Percentiles rank a stretch among this genome's conserved stretches.
Conservation (phyloP, 768 basidiomycete species). For the Podaxis sp. region DNA sequence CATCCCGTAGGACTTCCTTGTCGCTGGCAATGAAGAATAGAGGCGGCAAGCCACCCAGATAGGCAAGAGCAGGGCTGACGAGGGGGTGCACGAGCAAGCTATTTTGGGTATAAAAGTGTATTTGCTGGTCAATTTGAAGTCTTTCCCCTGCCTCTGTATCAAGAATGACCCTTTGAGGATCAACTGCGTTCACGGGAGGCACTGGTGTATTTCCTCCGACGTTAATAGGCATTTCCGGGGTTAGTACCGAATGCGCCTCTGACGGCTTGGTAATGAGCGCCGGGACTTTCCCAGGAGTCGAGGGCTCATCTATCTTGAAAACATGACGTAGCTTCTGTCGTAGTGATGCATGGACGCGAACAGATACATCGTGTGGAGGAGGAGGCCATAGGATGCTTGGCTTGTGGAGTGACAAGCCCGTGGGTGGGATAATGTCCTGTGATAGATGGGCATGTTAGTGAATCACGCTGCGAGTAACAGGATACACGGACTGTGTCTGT, state of each 20-base stretch:
- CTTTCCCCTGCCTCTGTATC: conserved; percentile 44
- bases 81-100: conserved; percentile 73
- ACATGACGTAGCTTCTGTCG: conserved; percentile 58
- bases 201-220: conserved; percentile 45
- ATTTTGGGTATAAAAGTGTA: conserved; percentile 87
- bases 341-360: conserved; percentile 50
- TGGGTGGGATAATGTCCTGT: conserved; percentile 78
- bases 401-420: conserved; percentile 74
- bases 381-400: conserved; percentile 79
- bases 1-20: conserved; percentile 89
- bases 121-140: conserved; percentile 57
- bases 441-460: background rate
- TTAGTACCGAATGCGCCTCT: background rate
- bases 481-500: conserved; percentile 62
- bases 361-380: conserved; percentile 61
- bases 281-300: conserved; percentile 16
- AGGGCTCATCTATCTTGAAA: conserved; percentile 30
- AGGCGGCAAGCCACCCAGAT: conserved; percentile 90
- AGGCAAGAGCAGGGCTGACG: conserved; percentile 74
- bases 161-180: conserved; percentile 42
- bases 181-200: conserved; percentile 30
- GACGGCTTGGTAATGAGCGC: background rate
- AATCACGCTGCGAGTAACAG: background rate
- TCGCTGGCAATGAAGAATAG: conserved; percentile 82
- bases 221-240: conserved; percentile 30